Evolutionary conservation across 495 filamentous ascomycete species (phyloP).

Genomic region (Aspergillus nidulans): DNA sequence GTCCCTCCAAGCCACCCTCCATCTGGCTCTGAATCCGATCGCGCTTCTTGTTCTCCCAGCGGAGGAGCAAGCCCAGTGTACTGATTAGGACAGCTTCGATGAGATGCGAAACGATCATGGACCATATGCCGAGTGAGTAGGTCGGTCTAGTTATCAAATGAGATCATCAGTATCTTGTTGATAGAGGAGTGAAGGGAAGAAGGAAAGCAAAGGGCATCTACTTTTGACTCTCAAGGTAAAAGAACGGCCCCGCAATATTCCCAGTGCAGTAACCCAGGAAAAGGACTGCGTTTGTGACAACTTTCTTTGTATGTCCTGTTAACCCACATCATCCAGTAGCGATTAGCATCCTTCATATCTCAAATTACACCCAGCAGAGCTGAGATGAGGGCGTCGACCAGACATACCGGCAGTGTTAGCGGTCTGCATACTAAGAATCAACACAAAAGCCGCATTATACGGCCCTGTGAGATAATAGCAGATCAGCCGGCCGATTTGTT

Average conservation of each 20-base stretch:
- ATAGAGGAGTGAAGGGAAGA: not conserved
- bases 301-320: slow-evolving; percentile 58
- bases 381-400: no score
- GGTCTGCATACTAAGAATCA: slow-evolving; percentile 55
- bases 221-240: slow-evolving; percentile 54
- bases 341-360: no score
- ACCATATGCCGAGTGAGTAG: slow-evolving; percentile 57
- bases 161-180: not conserved
- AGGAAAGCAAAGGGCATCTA: slow-evolving; percentile 11
- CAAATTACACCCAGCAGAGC: no score
- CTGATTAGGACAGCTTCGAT: slow-evolving; percentile 48
- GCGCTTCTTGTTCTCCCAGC: slow-evolving; percentile 52
- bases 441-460: slow-evolving; percentile 57
- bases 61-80: slow-evolving; percentile 43
- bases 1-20: slow-evolving; percentile 43
- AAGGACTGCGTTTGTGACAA: slow-evolving; percentile 54
- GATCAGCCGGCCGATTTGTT: slow-evolving; percentile 47
- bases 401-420: slow-evolving; percentile 50
- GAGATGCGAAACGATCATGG: slow-evolving; percentile 58
- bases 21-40: slow-evolving; percentile 48
- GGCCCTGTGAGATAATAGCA: slow-evolving; percentile 57
- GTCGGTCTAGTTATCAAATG: slow-evolving; percentile 29
- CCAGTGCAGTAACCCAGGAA: slow-evolving; percentile 52
- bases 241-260: slow-evolving; percentile 57
- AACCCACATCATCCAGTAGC: no score